These are phyloP conservation scores for Arabis hirsuta DNA, from an alignment of 345 rosid genomes.

Conservation along the genomic window DNA sequence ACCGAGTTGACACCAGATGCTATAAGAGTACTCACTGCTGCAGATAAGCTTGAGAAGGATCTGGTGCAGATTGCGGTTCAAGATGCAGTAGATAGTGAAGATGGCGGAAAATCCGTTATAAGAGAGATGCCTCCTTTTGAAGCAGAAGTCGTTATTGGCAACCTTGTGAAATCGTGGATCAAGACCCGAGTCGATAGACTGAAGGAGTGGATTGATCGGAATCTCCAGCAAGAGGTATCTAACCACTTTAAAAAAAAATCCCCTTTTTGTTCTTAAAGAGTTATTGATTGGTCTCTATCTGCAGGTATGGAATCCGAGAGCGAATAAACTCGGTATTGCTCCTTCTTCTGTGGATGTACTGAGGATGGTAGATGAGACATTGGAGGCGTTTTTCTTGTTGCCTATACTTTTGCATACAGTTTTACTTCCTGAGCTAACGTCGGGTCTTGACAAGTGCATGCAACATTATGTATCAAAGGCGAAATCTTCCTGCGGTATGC, in stretches of 20 bases:
- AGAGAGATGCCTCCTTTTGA: slow-evolving; percentile 98
- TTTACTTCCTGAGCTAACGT: slow-evolving; percentile 77
- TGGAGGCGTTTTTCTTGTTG: slow-evolving; percentile 89
- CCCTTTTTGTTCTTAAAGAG: not conserved
- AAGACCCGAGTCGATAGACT: slow-evolving; percentile 75
- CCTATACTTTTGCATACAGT: slow-evolving; percentile 81
- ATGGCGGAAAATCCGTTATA: slow-evolving; percentile 96
- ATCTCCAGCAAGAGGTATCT: slow-evolving; percentile 85
- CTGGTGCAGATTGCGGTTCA: slow-evolving; percentile 98
- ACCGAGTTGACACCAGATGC: slow-evolving; percentile 87
- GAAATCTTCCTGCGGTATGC: slow-evolving; percentile 92
- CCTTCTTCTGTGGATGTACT: slow-evolving; percentile 90
- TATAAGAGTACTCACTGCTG: slow-evolving; percentile 86
- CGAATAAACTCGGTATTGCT: slow-evolving; percentile 74
- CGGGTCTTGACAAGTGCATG: slow-evolving; percentile 78
- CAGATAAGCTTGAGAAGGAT: slow-evolving; percentile 95
- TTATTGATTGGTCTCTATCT: slow-evolving; percentile 24
- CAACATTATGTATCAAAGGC: slow-evolving; percentile 76
- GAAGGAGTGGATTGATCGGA: slow-evolving; percentile 86
- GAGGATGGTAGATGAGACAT: slow-evolving; percentile 79
- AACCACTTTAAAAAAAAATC: not conserved
- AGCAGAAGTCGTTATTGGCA: slow-evolving; percentile 76
- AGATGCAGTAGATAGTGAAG: slow-evolving; percentile 94
- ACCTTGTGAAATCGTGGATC: slow-evolving; percentile 85
- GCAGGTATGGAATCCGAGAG: slow-evolving; percentile 84